These are phyloP conservation scores for Leccinum arenicola DNA, from an alignment of 768 basidiomycete genomes.

Conservation along the genomic window DNA sequence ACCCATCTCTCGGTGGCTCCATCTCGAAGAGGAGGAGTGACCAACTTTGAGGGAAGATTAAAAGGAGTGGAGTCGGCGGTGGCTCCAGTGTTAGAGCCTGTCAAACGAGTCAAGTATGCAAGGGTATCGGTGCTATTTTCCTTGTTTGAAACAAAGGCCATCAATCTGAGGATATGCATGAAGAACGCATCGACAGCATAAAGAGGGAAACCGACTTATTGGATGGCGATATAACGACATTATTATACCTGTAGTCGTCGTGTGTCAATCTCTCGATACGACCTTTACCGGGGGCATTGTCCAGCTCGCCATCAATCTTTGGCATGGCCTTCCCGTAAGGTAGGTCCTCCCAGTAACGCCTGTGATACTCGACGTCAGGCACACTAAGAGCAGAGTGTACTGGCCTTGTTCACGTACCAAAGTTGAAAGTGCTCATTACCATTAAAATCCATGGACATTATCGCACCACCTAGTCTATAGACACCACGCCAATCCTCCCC, in stretches of 20 bases:
- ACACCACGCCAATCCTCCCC: conserved; percentile 43
- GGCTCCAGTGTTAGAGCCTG: conserved; percentile 32
- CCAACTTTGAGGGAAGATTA: conserved; percentile 31
- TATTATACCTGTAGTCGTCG: conserved; percentile 34
- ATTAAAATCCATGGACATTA: conserved; percentile 40
- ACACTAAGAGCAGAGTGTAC: neutral
- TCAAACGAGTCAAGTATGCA: conserved; percentile 33
- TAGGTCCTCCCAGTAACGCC: conserved; percentile 44
- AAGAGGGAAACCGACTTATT: conserved; percentile 29
- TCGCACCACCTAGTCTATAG: conserved; percentile 34
- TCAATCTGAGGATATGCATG: conserved; percentile 26
- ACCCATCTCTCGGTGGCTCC: conserved; percentile 34
- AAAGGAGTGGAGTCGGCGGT: conserved; percentile 28
- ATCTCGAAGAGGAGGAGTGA: conserved; percentile 32
- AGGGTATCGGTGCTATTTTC: conserved; percentile 39
- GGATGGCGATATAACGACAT: conserved; percentile 32
- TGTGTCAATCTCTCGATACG: conserved; percentile 43
- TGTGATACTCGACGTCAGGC: conserved; percentile 6
- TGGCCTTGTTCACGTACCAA: conserved; percentile 26
- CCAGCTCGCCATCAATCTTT: conserved; percentile 36
- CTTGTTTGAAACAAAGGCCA: conserved; percentile 41
- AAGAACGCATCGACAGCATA: conserved; percentile 1
- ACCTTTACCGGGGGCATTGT: conserved; percentile 38
- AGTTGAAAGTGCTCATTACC: conserved; percentile 42
- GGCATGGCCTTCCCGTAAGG: conserved; percentile 27